A percentile compares a stretch with the other conserved stretches of the same genome.
These are phyloP conservation scores for Ophiostoma sp. DNA, from an alignment of 2,329 filamentous ascomycete genomes.

Conservation along the genomic window DNA sequence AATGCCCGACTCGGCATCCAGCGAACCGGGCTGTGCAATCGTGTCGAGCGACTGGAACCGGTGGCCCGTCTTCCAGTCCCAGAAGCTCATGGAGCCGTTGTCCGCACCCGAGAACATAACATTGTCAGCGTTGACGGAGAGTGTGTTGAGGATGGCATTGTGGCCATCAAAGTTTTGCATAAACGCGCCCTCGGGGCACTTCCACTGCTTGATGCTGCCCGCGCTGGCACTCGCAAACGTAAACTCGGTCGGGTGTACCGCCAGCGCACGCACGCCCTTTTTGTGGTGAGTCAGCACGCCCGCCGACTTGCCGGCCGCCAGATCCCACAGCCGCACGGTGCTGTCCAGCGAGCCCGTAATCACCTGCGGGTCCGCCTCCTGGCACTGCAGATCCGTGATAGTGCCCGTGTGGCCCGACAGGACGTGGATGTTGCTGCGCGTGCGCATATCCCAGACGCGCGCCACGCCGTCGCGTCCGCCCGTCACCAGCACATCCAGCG, in stretches of 20 bases:
- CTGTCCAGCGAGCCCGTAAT: conserved; percentile 90
- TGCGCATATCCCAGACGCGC: conserved; percentile 97
- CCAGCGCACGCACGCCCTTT: conserved; percentile 83
- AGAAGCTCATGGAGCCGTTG: conserved; percentile 95
- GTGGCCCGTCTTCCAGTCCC: conserved; percentile 97
- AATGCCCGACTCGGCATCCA: conserved; percentile 90
- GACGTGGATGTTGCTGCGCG: conserved; percentile 91
- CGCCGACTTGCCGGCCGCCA: conserved; percentile 94
- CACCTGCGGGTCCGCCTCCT: conserved; percentile 94
- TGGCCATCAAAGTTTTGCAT: conserved; percentile 99
- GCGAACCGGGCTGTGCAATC: conserved; percentile 84
- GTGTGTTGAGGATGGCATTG: conserved; percentile 91
- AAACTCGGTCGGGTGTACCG: conserved; percentile 85
- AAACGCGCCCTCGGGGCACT: conserved; percentile 93
- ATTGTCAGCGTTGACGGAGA: conserved; percentile 90
- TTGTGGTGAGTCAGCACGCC: conserved; percentile 97
- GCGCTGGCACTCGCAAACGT: conserved; percentile 93
- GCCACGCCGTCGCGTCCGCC: conserved; percentile 92
- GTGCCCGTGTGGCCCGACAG: conserved; percentile 86
- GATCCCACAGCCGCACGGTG: conserved; percentile 88
- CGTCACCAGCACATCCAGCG: conserved; percentile 88
- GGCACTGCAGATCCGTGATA: conserved; percentile 81
- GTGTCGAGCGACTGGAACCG: conserved; percentile 86
- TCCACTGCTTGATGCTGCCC: conserved; percentile 97
- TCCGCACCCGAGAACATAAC: conserved; percentile 92